phyloP scores from a whole-genome alignment of 768 basidiomycete species.

The Podaxis sp. region DNA sequence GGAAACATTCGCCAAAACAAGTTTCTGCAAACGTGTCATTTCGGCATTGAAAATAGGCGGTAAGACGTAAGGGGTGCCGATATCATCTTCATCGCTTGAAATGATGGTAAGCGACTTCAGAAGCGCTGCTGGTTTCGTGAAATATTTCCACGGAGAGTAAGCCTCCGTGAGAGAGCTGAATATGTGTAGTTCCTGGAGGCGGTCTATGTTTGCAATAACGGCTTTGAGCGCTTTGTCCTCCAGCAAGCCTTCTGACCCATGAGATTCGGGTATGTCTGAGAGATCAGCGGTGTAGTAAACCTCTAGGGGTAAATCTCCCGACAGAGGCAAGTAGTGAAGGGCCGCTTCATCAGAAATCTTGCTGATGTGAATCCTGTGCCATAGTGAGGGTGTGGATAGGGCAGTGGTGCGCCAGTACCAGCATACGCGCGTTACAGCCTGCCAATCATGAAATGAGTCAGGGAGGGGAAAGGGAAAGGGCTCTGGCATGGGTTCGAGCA shows the following conservation, averaged over 20 bases:
- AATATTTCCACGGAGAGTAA: slow-evolving; percentile 11
- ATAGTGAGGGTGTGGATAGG: slow-evolving; percentile 9
- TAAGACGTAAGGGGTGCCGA: neutral
- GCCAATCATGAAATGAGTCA: slow-evolving; percentile 6
- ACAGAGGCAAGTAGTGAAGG: neutral
- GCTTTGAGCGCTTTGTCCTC: slow-evolving; percentile 6
- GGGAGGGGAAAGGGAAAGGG: slow-evolving; percentile 10
- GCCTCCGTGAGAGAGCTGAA: slow-evolving; percentile 10
- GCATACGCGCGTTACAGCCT: slow-evolving; percentile 5
- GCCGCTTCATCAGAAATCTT: slow-evolving; percentile 10
- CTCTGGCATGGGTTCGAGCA: slow-evolving; percentile 3
- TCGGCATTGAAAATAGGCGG: slow-evolving; percentile 7
- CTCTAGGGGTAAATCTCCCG: slow-evolving; percentile 7
- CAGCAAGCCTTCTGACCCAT: neutral
- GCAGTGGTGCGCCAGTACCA: slow-evolving; percentile 8
- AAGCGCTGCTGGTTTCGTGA: slow-evolving; percentile 2
- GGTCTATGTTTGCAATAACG: neutral
- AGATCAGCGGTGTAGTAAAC: slow-evolving; percentile 11
- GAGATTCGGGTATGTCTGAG: neutral
- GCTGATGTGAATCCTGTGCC: slow-evolving; percentile 3
- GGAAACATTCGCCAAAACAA: slow-evolving; percentile 13
- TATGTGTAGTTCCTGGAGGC: slow-evolving; percentile 7
- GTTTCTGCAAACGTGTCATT: slow-evolving; percentile 1
- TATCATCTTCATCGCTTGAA: slow-evolving; percentile 11
- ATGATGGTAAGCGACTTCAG: slow-evolving; percentile 7